phyloP scores from a whole-genome alignment of 2,329 filamentous ascomycete genomes.

The Ambrosiella xylebori region DNA sequence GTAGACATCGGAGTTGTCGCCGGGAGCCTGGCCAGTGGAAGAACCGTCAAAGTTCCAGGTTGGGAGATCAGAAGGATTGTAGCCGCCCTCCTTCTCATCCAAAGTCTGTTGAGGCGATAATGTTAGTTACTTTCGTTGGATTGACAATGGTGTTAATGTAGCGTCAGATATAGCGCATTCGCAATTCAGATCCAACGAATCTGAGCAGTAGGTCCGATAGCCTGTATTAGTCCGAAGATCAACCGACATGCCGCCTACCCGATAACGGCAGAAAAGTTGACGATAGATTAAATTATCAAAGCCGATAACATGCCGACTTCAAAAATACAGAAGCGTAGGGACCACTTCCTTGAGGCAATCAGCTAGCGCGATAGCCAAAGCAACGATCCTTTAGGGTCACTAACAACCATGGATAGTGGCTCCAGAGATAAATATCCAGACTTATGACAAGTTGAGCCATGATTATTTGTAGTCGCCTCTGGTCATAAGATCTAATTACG shows the following conservation, averaged over 20 bases:
- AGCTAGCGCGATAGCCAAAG: background rate
- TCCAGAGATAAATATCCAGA: background rate
- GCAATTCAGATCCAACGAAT: background rate
- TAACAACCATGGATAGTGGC: background rate
- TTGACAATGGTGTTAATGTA: background rate
- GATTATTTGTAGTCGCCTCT: background rate
- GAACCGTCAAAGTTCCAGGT: slow-evolving; percentile 53
- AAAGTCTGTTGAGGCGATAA: slow-evolving; percentile 27
- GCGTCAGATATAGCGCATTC: background rate
- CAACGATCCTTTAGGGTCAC: background rate
- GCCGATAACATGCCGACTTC: background rate
- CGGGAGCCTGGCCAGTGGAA: slow-evolving; percentile 78
- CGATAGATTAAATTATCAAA: background rate
- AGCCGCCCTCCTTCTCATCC: slow-evolving; percentile 25
- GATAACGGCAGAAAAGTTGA: background rate
- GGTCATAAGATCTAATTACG: background rate
- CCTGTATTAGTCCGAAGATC: background rate
- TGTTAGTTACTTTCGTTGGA: background rate
- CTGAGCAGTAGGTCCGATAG: background rate
- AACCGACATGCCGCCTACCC: background rate
- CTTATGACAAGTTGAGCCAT: background rate
- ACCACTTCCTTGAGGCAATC: background rate
- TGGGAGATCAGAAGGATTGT: slow-evolving; percentile 34
- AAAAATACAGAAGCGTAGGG: background rate
- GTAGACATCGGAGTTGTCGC: slow-evolving; percentile 95